These are phyloP conservation scores for Cryphonectria japonica DNA, from an alignment of 2,329 filamentous ascomycete genomes.

Conservation along the genomic window DNA sequence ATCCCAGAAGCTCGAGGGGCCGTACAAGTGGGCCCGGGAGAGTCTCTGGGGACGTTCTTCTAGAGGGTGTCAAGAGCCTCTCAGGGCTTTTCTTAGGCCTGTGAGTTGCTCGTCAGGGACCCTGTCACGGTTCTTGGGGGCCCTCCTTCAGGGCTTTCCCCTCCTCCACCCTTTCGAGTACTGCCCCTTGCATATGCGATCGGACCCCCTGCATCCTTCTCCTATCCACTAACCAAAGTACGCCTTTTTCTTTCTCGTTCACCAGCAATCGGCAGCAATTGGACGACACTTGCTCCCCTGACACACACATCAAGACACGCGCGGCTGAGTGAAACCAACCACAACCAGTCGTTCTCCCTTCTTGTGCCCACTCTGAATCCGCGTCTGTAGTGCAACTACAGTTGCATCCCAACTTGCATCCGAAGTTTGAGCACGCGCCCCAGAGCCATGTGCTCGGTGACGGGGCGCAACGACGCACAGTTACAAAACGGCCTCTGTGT, in stretches of 20 bases:
- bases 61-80: neutral
- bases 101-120: neutral
- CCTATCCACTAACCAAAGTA: neutral
- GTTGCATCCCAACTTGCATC: neutral
- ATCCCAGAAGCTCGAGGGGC: neutral
- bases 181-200: neutral
- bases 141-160: neutral
- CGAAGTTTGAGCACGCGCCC: neutral
- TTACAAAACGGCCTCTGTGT: neutral
- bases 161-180: neutral
- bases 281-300: neutral
- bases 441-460: neutral
- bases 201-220: neutral
- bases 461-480: slow-evolving; percentile 4
- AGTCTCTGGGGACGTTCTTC: neutral
- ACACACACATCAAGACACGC: neutral
- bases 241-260: neutral
- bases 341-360: slow-evolving; percentile 2
- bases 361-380: neutral
- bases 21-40: neutral
- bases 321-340: neutral
- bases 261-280: neutral
- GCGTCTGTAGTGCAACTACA: neutral
- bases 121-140: neutral
- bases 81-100: neutral